Conservation (phyloP, 2,329 filamentous ascomycete species). For the Microcyclosporella mali region DNA sequence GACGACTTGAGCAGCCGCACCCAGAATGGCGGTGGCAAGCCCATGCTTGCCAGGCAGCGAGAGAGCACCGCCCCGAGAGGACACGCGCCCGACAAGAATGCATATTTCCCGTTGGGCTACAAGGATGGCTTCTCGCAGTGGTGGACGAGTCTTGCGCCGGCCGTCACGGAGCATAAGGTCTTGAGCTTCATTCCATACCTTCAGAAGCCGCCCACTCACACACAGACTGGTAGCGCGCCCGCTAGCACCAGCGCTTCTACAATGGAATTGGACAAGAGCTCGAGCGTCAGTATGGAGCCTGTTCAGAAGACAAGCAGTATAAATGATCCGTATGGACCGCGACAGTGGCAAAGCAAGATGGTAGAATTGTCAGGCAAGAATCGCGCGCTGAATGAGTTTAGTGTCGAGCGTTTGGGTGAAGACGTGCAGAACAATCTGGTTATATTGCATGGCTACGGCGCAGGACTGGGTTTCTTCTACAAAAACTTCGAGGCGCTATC, state of each 20-base stretch:
- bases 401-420: conserved; percentile 76
- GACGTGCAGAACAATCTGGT: conserved; percentile 78
- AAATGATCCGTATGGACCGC: conserved; percentile 74
- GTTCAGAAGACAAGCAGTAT: conserved; percentile 37
- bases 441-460: conserved; percentile 94
- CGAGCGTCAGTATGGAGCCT: conserved; percentile 33
- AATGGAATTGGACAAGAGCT: conserved; percentile 32
- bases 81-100: conserved; percentile 13
- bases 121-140: conserved; percentile 89
- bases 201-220: conserved; percentile 62
- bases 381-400: conserved; percentile 86
- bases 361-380: conserved; percentile 80
- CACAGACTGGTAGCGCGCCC: conserved; percentile 54
- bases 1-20: conserved; percentile 12
- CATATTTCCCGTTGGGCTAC: conserved; percentile 75
- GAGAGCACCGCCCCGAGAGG: conserved; percentile 21
- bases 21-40: conserved; percentile 16
- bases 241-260: conserved; percentile 38
- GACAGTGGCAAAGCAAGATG: conserved; percentile 80
- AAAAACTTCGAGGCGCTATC: conserved; percentile 91
- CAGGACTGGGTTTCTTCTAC: conserved; percentile 95
- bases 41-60: conserved; percentile 33
- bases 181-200: conserved; percentile 81
- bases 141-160: conserved; percentile 82
- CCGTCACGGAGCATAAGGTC: conserved; percentile 79